Evolutionary conservation across 805 yeast genomes (phyloP).

Genomic region (Kurtzmaniella cleridarum): DNA sequence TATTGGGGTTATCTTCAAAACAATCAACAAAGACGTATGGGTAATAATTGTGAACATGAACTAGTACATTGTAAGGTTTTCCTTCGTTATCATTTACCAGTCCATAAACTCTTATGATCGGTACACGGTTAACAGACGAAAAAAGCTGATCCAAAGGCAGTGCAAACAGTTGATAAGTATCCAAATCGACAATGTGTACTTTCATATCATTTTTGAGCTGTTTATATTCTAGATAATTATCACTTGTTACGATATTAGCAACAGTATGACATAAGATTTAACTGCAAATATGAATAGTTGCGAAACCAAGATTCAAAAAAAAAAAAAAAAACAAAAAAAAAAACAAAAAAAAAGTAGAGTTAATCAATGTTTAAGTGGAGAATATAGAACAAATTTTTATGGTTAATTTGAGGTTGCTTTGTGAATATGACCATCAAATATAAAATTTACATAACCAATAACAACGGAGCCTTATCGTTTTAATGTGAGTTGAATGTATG

Average conservation of each 20-base stretch:
- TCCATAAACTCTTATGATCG: constrained; percentile 77
- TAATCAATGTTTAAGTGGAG: too few species aligned
- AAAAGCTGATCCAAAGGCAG: constrained; percentile 45
- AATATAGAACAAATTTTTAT: too few species aligned
- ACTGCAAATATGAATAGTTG: not conserved
- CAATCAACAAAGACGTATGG: constrained; percentile 77
- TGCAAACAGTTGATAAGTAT: constrained; percentile 59
- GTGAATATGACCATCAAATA: too few species aligned
- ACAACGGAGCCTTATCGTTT: too few species aligned
- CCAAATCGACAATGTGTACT: constrained; percentile 59
- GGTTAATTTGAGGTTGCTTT: too few species aligned
- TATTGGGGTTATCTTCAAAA: constrained; percentile 29
- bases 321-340: too few species aligned
- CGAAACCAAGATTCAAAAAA: not conserved
- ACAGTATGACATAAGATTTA: too few species aligned
- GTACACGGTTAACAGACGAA: constrained; percentile 47
- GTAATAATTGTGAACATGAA: constrained; percentile 78
- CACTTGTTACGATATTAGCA: too few species aligned
- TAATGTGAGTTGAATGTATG: too few species aligned
- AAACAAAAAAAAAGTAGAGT: too few species aligned
- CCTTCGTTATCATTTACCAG: not conserved
- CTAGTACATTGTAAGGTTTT: constrained; percentile 23
- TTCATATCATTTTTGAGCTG: constrained; percentile 10
- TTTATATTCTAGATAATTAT: too few species aligned
- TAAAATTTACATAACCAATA: too few species aligned